These are phyloP conservation scores for Leccinum longicurvipes DNA, from an alignment of 768 basidiomycete species.

Conservation along the genomic window DNA sequence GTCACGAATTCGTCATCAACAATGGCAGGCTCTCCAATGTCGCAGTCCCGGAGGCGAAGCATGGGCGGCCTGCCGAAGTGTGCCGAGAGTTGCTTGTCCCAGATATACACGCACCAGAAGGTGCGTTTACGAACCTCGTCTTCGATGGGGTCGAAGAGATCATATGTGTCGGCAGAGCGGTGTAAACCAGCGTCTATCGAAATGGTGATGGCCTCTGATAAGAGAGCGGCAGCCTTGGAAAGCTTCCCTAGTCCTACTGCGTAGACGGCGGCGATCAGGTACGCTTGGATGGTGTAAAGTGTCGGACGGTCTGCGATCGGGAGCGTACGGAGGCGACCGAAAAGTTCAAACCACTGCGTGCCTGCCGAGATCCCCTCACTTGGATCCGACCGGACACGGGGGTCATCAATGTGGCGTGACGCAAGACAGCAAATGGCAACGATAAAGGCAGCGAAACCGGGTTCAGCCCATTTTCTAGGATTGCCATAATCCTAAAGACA, in stretches of 20 bases:
- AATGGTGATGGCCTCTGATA: conserved; percentile 84
- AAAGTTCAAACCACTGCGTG: conserved; percentile 88
- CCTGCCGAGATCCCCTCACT: conserved; percentile 85
- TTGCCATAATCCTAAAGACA: conserved; percentile 79
- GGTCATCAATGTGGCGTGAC: conserved; percentile 90
- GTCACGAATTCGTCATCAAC: conserved; percentile 91
- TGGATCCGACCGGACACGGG: conserved; percentile 79
- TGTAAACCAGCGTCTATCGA: conserved; percentile 88
- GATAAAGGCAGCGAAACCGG: conserved; percentile 91
- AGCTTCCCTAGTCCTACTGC: conserved; percentile 88
- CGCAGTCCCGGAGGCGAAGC: conserved; percentile 84
- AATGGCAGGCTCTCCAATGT: conserved; percentile 81
- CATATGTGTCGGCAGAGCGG: conserved; percentile 80
- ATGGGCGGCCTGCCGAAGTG: conserved; percentile 89
- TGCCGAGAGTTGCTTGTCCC: conserved; percentile 91
- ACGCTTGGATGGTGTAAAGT: conserved; percentile 87
- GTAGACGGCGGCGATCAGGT: conserved; percentile 89
- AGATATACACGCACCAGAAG: conserved; percentile 94
- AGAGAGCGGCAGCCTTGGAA: conserved; percentile 79
- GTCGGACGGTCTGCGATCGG: conserved; percentile 88
- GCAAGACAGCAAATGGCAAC: conserved; percentile 91
- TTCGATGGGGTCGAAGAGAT: conserved; percentile 86
- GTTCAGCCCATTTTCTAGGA: conserved; percentile 93
- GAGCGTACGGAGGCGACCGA: conserved; percentile 81
- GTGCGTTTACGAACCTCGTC: conserved; percentile 91